phyloP scores from a whole-genome alignment of 352 stramenopile genomes.

The Phytophthora capsici region DNA sequence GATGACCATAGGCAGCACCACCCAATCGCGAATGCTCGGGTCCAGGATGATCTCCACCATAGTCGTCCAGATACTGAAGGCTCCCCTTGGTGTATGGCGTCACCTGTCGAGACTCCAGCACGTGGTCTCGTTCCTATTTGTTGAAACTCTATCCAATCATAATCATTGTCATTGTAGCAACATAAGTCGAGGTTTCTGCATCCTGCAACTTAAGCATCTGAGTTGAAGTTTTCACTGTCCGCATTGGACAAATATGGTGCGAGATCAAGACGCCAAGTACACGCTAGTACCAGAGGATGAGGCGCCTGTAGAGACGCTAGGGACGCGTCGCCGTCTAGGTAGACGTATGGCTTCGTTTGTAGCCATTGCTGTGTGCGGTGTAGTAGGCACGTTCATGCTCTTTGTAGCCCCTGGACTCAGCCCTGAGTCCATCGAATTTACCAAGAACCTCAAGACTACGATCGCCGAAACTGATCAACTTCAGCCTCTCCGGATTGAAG shows the following conservation, averaged over 20 bases:
- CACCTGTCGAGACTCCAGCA: neutral
- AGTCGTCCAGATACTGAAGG: neutral
- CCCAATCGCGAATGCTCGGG: slow-evolving; percentile 95
- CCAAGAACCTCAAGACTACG: neutral
- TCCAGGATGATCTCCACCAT: slow-evolving; percentile 94
- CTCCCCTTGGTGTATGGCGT: slow-evolving; percentile 1
- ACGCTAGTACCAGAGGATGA: slow-evolving; percentile 27
- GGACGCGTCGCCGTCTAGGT: slow-evolving; percentile 1
- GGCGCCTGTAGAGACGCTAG: slow-evolving; percentile 5
- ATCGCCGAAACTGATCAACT: neutral
- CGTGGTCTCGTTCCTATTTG: slow-evolving; percentile 5
- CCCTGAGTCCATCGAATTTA: no score
- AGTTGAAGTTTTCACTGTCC: slow-evolving; percentile 32
- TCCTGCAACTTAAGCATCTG: neutral
- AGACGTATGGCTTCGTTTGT: slow-evolving; percentile 17
- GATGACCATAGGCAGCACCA: slow-evolving; percentile 97
- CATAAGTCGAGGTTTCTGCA: neutral
- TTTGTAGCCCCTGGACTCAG: neutral
- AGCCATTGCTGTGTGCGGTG: slow-evolving; percentile 18
- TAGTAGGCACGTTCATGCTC: slow-evolving; percentile 9
- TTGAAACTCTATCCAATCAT: slow-evolving; percentile 15
- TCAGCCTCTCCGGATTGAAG: neutral
- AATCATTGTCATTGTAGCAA: neutral
- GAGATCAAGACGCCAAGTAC: slow-evolving; percentile 27
- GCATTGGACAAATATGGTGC: slow-evolving; percentile 19